phyloP scores from a whole-genome alignment of 148 eudicot genomes.

The Chenopodium album region DNA sequence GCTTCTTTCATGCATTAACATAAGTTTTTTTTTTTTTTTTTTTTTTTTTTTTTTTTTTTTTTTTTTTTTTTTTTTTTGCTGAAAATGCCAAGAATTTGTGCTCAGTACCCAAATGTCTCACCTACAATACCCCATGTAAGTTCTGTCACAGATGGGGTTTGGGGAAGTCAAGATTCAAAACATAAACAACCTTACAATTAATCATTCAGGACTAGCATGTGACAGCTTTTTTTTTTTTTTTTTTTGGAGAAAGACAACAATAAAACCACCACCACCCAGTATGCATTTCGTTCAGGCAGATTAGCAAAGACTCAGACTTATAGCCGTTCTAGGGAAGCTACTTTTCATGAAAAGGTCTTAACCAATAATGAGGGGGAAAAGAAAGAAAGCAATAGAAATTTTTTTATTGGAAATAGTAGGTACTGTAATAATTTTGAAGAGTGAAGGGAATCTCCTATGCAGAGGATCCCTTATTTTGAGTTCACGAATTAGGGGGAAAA shows the following conservation, averaged over 20 bases:
- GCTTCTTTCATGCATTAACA: background rate
- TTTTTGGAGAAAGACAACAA: background rate
- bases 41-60: background rate
- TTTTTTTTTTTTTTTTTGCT: background rate
- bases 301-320: background rate
- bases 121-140: background rate
- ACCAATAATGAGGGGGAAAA: too few species aligned
- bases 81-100: background rate
- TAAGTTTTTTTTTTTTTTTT: background rate
- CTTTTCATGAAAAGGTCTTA: background rate
- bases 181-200: background rate
- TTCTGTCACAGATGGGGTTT: background rate
- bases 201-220: background rate
- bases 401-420: background rate
- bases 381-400: background rate
- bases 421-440: background rate
- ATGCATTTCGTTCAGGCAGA: background rate
- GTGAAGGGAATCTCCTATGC: background rate
- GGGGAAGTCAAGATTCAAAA: slow-evolving; percentile 1
- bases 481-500: too few species aligned
- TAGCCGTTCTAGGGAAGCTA: background rate
- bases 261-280: background rate
- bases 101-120: background rate
- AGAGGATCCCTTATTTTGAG: background rate
- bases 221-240: background rate